Evolutionary conservation across 2,329 filamentous ascomycete genomes (phyloP).

Genomic region (Thelonectria discophora): DNA sequence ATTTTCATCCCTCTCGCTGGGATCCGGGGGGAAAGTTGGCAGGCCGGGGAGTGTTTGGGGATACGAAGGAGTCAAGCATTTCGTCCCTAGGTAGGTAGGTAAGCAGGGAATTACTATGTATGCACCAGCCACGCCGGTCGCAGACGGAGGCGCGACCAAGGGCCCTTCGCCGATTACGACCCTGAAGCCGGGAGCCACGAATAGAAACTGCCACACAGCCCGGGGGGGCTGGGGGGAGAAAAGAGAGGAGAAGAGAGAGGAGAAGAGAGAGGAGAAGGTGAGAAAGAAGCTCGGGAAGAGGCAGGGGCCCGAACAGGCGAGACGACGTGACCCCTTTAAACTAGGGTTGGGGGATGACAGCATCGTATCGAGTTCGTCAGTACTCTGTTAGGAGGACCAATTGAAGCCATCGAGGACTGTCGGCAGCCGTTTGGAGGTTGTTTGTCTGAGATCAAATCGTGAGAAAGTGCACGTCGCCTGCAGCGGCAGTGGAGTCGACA

Average conservation of each 20-base stretch:
- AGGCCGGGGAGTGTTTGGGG: conserved; percentile 1
- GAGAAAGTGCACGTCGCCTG: too few relatives aligned
- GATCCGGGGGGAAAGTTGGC: background rate
- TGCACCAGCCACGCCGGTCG: background rate
- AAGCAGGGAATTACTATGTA: background rate
- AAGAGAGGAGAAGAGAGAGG: too few relatives aligned
- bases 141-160: conserved; percentile 20
- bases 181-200: conserved; percentile 18
- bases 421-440: too few relatives aligned
- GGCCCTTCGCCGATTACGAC: conserved; percentile 22
- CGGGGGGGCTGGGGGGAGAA: too few relatives aligned
- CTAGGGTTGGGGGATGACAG: background rate
- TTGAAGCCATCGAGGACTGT: too few relatives aligned
- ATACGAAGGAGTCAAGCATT: background rate
- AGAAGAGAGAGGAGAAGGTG: too few relatives aligned
- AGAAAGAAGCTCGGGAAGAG: too few relatives aligned
- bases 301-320: too few relatives aligned
- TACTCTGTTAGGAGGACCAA: too few relatives aligned
- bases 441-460: too few relatives aligned
- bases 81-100: background rate
- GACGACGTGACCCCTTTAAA: background rate
- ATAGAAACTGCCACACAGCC: conserved; percentile 25
- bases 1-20: background rate
- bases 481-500: too few relatives aligned
- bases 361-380: too few relatives aligned